Conservation (phyloP, 768 basidiomycete genomes). For the Lanmaoa pseudosensibilis region DNA sequence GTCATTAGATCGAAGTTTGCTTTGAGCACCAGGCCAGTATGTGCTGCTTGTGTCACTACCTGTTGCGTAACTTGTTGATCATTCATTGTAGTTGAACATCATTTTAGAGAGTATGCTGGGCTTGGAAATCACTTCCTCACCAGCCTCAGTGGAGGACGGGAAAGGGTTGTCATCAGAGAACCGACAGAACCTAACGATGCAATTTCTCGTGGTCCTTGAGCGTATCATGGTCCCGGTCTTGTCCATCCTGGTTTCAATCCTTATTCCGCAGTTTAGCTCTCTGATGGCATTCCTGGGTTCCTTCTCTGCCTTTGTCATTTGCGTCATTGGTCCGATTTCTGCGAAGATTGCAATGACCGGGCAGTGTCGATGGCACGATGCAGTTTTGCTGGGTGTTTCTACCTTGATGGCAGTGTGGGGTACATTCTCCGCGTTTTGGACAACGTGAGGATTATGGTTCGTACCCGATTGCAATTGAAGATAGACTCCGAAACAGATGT, state of each 20-base stretch:
- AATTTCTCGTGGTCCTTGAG: constrained; percentile 48
- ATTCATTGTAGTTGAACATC: constrained; percentile 60
- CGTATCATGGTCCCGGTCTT: constrained; percentile 57
- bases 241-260: constrained; percentile 68
- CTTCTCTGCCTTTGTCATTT: constrained; percentile 78
- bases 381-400: constrained; percentile 49
- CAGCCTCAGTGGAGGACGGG: constrained; percentile 27
- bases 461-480: neutral
- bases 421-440: constrained; percentile 62
- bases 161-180: constrained; percentile 16
- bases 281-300: constrained; percentile 91
- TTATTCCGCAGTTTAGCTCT: constrained; percentile 76
- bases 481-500: neutral
- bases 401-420: constrained; percentile 76
- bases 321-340: constrained; percentile 73
- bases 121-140: constrained; percentile 44
- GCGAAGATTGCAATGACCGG: constrained; percentile 64
- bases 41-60: constrained; percentile 22
- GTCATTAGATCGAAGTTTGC: constrained; percentile 78
- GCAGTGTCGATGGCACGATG: constrained; percentile 52
- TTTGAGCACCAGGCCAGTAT: constrained; percentile 74
- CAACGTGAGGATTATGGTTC: constrained; percentile 23
- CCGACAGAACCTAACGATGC: constrained; percentile 31
- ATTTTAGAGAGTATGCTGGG: constrained; percentile 80
- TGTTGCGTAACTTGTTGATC: neutral